Conservation (phyloP, 176 grass and related monocot species). For the Microstegium vimineum region DNA sequence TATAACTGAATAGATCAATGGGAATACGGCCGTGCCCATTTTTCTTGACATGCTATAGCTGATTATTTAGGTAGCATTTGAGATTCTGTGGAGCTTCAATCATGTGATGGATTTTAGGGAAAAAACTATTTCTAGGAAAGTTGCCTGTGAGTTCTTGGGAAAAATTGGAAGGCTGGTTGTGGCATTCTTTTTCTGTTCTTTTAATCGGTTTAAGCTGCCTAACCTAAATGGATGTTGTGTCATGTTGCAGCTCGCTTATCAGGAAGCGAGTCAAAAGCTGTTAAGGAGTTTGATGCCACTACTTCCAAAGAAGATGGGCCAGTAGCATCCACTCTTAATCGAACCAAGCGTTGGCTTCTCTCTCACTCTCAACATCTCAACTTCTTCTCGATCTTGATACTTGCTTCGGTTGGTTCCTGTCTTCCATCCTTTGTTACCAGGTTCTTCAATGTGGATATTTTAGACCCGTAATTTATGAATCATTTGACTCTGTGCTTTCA, state of each 20-base stretch:
- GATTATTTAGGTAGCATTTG: not conserved
- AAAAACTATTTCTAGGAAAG: not conserved
- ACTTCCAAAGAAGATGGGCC: conserved; percentile 62
- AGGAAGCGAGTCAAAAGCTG: conserved; percentile 64
- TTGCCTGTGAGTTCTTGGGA: not conserved
- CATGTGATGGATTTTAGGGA: not conserved
- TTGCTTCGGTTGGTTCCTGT: conserved; percentile 77
- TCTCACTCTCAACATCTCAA: conserved; percentile 88
- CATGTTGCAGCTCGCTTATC: conserved; percentile 68
- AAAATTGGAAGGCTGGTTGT: not conserved
- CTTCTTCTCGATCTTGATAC: conserved; percentile 86
- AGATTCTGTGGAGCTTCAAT: not conserved
- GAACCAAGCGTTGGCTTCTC: conserved; percentile 75
- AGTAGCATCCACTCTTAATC: conserved; percentile 57
- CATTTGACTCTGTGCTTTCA: not conserved
- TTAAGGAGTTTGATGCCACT: conserved; percentile 60
- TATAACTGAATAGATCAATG: not conserved
- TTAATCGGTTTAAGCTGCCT: not conserved
- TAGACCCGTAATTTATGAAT: not conserved
- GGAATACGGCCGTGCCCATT: not conserved
- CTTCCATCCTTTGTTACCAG: not conserved
- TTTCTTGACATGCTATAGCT: conserved; percentile 8
- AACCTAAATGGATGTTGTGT: conserved; percentile 13
- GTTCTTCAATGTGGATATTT: not conserved
- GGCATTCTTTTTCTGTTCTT: not conserved